Evolutionary conservation across 352 stramenopile species (phyloP).

Genomic region (Phytophthora aleatoria): DNA sequence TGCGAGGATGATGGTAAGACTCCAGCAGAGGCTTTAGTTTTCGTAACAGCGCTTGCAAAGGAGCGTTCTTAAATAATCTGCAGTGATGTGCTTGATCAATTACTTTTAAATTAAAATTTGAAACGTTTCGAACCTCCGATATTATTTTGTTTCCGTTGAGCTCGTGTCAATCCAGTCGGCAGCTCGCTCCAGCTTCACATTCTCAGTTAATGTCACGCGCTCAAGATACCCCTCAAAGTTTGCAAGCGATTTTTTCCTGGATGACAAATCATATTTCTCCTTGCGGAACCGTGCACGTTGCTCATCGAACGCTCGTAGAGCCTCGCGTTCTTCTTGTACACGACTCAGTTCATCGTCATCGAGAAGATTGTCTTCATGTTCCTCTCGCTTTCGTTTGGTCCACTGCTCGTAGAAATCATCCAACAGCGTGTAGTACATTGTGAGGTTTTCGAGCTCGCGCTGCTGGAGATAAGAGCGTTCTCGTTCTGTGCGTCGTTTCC

Average conservation of each 20-base stretch:
- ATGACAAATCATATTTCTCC: constrained; percentile 61
- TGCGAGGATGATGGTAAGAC: too few species aligned
- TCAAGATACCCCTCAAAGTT: constrained; percentile 59
- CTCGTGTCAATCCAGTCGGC: constrained; percentile 6
- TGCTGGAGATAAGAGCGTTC: constrained; percentile 53
- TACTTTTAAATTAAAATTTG: too few species aligned
- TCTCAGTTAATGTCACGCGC: constrained; percentile 58
- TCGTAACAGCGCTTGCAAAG: too few species aligned
- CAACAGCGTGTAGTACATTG: constrained; percentile 60
- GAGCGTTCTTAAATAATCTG: too few species aligned
- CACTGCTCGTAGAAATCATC: constrained; percentile 76
- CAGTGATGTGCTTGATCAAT: too few species aligned
- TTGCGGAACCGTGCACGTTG: constrained; percentile 55
- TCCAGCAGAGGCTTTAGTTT: too few species aligned
- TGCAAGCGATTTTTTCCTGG: constrained; percentile 41
- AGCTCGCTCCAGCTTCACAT: constrained; percentile 43
- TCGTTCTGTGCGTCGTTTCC: constrained; percentile 37
- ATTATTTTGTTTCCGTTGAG: background rate
- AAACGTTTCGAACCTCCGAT: too few species aligned
- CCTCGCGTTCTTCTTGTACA: constrained; percentile 43
- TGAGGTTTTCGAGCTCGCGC: constrained; percentile 51
- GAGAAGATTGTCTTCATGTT: constrained; percentile 38
- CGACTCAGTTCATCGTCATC: constrained; percentile 29
- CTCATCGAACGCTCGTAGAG: constrained; percentile 42
- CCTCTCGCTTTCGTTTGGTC: constrained; percentile 43